Evolutionary conservation across 768 basidiomycete genomes (phyloP), one percentile per base, ranked within the genome.

Genomic region (Leccinum uliginosum): DNA sequence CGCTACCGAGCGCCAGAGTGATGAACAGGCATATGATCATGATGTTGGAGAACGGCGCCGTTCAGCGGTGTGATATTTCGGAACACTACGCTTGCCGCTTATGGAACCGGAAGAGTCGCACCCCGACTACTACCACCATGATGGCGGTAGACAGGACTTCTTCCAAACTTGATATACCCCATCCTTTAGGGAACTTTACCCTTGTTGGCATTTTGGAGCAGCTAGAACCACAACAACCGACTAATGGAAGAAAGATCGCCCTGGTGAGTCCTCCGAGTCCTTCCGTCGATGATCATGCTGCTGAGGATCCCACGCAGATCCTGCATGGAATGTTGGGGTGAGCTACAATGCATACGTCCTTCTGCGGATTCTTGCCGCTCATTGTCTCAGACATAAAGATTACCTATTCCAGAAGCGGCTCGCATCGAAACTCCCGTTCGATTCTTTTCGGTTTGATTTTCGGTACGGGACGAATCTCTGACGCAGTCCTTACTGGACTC

Each of bases 391-490:
- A 65, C 91, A 93, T 71, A 91, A 91, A 64, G 86, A 93, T 67
- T 93, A 93, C 72, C 69, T 93, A 49, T 91, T 87, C 75, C 86
- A 88, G 70, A 86, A 85, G 65, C 82, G 80, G 14, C 82, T 93
- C 19, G 88, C 87, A 3, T 67, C 71, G 38, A 76, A 74, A 35
- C 70, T 91, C 14, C 86, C 88, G 0, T 65, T 89, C 23, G 91
- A 93, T 69, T 91, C 89, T 3, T 91, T 93, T 68, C 81, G 90
- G 30, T 91, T 93, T 65, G 91, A 93, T 69, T 93, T 93, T 73
- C 82, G 89, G 89, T 91, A 65, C 55, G 81, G 38, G 4, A 12
- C 27, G 44, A 23, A n/a, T 40, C 32, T 40, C 35, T 66, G 45
- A n/a, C 46, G 19, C 30, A 24, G 34, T 35, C 26, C 43, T 43